Percentiles rank a stretch among this genome's conserved stretches.
Conservation (phyloP, 148 eudicot genomes). For the Simmondsia chinensis region DNA sequence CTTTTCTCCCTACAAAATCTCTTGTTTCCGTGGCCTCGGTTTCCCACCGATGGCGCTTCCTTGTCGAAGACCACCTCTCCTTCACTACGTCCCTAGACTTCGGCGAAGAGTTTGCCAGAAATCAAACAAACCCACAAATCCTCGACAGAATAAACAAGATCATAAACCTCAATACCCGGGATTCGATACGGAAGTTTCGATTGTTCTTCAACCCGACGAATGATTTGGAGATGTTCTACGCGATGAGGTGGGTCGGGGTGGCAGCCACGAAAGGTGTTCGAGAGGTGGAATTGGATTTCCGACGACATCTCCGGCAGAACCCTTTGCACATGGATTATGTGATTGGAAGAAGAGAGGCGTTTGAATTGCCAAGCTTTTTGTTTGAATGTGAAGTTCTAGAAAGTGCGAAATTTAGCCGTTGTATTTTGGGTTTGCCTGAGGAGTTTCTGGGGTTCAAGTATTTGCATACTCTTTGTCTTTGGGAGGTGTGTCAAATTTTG, state of each 20-base stretch:
- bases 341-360: conserved; percentile 10
- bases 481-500: too few species aligned
- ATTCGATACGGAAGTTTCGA: conserved; percentile 13
- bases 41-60: conserved; percentile 12
- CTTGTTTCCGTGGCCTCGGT: conserved; percentile 7
- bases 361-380: conserved; percentile 18
- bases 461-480: conserved; percentile 10
- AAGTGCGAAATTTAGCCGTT: conserved; percentile 12
- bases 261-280: conserved; percentile 10
- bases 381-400: conserved; percentile 10
- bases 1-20: conserved; percentile 12
- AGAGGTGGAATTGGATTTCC: conserved; percentile 23
- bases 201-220: conserved; percentile 24
- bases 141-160: conserved; percentile 10
- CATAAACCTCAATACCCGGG: conserved; percentile 3
- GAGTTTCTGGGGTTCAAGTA: conserved; percentile 5
- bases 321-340: conserved; percentile 14
- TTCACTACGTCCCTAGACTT: conserved; percentile 16
- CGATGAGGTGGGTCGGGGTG: conserved; percentile 14
- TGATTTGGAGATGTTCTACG: conserved; percentile 9
- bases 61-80: conserved; percentile 12
- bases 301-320: conserved; percentile 18
- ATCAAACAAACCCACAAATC: conserved; percentile 2
- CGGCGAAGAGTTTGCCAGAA: conserved; percentile 16
- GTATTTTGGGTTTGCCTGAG: conserved; percentile 14